Percentiles rank a stretch among this genome's conserved stretches.
phyloP scores from a whole-genome alignment of 2,329 filamentous ascomycete species.

The Colletotrichum eleusines region DNA sequence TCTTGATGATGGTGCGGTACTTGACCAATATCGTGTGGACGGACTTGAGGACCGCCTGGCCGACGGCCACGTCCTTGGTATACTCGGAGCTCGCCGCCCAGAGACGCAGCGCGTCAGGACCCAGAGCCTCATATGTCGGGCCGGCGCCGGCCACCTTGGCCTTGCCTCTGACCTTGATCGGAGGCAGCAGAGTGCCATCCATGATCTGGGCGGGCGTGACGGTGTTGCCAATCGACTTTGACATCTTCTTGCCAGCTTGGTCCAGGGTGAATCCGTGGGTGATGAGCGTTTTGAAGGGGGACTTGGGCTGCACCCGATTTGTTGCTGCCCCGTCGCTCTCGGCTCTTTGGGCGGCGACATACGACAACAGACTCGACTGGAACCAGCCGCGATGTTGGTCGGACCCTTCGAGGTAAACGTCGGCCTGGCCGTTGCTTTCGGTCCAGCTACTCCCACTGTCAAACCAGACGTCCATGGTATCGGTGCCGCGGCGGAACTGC shows the following conservation, averaged over 20 bases:
- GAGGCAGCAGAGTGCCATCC: conserved; percentile 81
- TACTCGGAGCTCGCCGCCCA: conserved; percentile 96
- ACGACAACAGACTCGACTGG: conserved; percentile 92
- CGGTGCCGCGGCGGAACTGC: conserved; percentile 79
- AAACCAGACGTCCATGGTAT: conserved; percentile 99
- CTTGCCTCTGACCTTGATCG: conserved; percentile 72
- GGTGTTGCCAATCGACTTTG: conserved; percentile 93
- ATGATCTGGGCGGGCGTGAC: conserved; percentile 87
- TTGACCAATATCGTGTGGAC: conserved; percentile 85
- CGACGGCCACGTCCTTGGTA: conserved; percentile 86
- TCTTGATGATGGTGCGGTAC: conserved; percentile 90
- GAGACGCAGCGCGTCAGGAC: conserved; percentile 86
- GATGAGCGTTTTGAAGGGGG: conserved; percentile 90
- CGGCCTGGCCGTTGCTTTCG: conserved; percentile 69
- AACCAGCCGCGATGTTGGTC: conserved; percentile 99
- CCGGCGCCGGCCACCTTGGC: conserved; percentile 51
- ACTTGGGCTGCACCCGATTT: conserved; percentile 47
- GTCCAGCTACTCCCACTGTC: conserved; percentile 97
- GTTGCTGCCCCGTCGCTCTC: conserved; percentile 46
- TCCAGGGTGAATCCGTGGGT: conserved; percentile 97
- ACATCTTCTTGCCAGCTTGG: conserved; percentile 95
- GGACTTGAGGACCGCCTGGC: conserved; percentile 79
- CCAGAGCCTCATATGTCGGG: conserved; percentile 75
- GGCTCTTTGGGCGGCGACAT: conserved; percentile 73
- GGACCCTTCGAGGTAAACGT: conserved; percentile 93